Evolutionary conservation across 805 yeast genomes (phyloP).

Genomic region (Spencermartinsiella europaea): DNA sequence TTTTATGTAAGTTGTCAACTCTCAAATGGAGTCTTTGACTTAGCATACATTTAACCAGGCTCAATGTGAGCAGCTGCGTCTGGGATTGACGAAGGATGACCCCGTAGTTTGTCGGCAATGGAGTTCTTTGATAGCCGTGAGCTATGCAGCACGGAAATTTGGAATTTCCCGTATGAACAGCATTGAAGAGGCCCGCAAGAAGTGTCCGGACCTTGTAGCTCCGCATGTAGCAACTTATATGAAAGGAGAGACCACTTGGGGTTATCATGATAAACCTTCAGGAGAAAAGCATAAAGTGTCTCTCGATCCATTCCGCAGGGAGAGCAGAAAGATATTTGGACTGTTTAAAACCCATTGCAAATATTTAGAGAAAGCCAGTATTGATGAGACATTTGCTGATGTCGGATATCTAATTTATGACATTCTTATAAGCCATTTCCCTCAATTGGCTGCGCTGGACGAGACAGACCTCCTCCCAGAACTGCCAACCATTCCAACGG

Average conservation of each 20-base stretch:
- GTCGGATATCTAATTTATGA: slow-evolving; percentile 60
- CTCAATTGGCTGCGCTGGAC: slow-evolving; percentile 34
- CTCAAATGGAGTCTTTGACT: too few species aligned
- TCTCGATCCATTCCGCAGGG: slow-evolving; percentile 85
- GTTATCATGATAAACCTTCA: slow-evolving; percentile 51
- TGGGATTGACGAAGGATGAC: slow-evolving; percentile 56
- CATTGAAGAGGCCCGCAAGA: slow-evolving; percentile 57
- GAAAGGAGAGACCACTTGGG: slow-evolving; percentile 82
- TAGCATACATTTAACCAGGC: slow-evolving; percentile 32
- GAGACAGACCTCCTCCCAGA: slow-evolving; percentile 10
- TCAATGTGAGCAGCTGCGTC: slow-evolving; percentile 79
- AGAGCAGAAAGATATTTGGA: slow-evolving; percentile 70
- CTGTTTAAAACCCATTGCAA: slow-evolving; percentile 60
- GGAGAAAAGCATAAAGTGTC: slow-evolving; percentile 74
- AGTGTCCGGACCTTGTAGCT: slow-evolving; percentile 70
- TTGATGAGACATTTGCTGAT: slow-evolving; percentile 88
- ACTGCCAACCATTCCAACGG: slow-evolving; percentile 12
- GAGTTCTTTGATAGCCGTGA: slow-evolving; percentile 82
- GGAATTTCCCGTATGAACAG: slow-evolving; percentile 79
- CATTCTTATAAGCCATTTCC: slow-evolving; percentile 41
- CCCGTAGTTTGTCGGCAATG: slow-evolving; percentile 96
- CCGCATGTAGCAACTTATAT: slow-evolving; percentile 94
- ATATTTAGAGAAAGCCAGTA: slow-evolving; percentile 86
- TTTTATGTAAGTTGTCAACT: slow-evolving; percentile 57
- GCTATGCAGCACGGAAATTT: slow-evolving; percentile 71